Evolutionary conservation across 768 basidiomycete genomes (phyloP).

Genomic region (Heimioporus sp.): DNA sequence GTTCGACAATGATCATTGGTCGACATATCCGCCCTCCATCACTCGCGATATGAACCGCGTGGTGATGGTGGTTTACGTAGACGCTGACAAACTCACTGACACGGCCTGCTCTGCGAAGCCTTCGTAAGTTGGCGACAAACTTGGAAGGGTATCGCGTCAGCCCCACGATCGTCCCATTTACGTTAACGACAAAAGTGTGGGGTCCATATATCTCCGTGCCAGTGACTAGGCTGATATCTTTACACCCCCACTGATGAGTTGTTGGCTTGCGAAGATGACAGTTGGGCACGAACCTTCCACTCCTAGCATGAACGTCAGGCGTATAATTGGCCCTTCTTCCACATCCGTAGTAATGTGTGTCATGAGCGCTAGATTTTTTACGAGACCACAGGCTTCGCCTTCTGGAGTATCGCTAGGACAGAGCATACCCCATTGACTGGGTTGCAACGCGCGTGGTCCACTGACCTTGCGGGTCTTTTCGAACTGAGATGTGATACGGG

Average conservation of each 20-base stretch:
- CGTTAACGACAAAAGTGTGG: constrained; percentile 91
- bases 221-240: constrained; percentile 88
- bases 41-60: constrained; percentile 91
- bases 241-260: constrained; percentile 12
- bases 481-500: constrained; percentile 96
- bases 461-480: constrained; percentile 99
- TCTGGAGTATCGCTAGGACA: constrained; percentile 99
- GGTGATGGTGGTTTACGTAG: constrained; percentile 95
- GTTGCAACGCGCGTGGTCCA: constrained; percentile 94
- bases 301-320: constrained; percentile 91
- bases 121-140: constrained; percentile 90
- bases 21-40: constrained; percentile 98
- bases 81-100: constrained; percentile 96
- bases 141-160: constrained; percentile 80
- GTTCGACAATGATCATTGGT: constrained; percentile 95
- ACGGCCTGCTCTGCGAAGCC: constrained; percentile 85
- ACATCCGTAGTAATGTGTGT: constrained; percentile 99
- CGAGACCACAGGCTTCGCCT: constrained; percentile 98
- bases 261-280: constrained; percentile 8
- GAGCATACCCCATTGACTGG: constrained; percentile 98
- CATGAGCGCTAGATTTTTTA: constrained; percentile 98
- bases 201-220: constrained; percentile 96
- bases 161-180: constrained; percentile 95
- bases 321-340: constrained; percentile 90
- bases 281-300: constrained; percentile 71